A percentile compares a stretch with the other conserved stretches of the same genome.
phyloP scores from a whole-genome alignment of 371 early-diverging fungal genomes.

The Paraphysoderma sedebokerense region DNA sequence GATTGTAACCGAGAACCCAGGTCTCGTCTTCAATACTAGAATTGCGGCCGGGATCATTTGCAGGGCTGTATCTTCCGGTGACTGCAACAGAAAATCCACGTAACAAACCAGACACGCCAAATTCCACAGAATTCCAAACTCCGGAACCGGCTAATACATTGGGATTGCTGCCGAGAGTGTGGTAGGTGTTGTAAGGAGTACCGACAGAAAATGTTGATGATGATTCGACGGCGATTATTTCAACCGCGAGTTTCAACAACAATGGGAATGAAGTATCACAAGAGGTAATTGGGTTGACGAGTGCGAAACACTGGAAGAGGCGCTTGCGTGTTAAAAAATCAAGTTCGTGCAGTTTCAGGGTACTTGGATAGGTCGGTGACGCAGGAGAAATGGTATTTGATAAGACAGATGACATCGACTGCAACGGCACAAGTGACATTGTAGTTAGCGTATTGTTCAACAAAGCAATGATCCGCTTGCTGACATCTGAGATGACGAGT shows the following conservation, averaged over 20 bases:
- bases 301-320: slow-evolving; percentile 53
- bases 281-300: slow-evolving; percentile 38
- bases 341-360: slow-evolving; percentile 33
- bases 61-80: too few species aligned
- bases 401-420: too few species aligned
- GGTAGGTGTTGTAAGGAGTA: neutral
- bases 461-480: slow-evolving; percentile 60
- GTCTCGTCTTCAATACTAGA: too few species aligned
- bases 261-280: slow-evolving; percentile 43
- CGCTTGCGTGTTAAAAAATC: slow-evolving; percentile 42
- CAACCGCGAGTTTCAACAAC: slow-evolving; percentile 19
- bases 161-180: neutral
- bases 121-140: neutral
- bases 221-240: slow-evolving; percentile 30
- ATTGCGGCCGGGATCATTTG: too few species aligned
- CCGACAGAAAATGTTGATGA: neutral
- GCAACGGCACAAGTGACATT: slow-evolving; percentile 33
- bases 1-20: too few species aligned
- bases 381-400: slow-evolving; percentile 18
- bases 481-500: slow-evolving; percentile 51
- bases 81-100: too few species aligned
- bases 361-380: slow-evolving; percentile 12
- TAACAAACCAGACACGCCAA: neutral
- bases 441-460: slow-evolving; percentile 55
- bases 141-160: neutral